Evolutionary conservation across 2,329 filamentous ascomycete genomes (phyloP), one percentile per base, ranked within the genome.

Genomic region (Harringtonia aguacate): DNA sequence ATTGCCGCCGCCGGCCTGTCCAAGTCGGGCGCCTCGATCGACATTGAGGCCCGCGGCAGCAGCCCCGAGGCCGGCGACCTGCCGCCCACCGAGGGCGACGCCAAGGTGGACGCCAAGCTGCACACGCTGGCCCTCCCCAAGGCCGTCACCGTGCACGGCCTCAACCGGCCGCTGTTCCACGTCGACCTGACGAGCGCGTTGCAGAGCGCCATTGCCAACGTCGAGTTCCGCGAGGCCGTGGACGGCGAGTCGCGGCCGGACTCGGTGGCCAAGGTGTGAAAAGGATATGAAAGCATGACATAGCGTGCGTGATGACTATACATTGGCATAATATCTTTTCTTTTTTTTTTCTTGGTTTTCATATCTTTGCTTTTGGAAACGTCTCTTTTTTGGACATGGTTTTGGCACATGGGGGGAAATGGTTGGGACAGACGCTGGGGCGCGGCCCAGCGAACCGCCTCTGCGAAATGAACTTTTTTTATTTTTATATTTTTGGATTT

Each of bases 151-250:
- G 80, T 97, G 15, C 83, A 89, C 52, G 86, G 90, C n/a, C 67
- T 94, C 50, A 92, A 94, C 61, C 69, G 86, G 53, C 90, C 92
- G 5, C 75, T 95, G 53, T 97, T 98, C 75, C 92, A 98, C 59
- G 77, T 95, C 43, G 92, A 97, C 60, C 65, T 97, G 41, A 92
- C 86, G 4, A 88, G 81, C 56, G 92, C 92, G 8, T 64, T 97
- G 53, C 86, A 95, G 62, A 87, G 82, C 54, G 90, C 88, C 3
- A 77, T 95, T 54, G 78, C 81, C 27, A 94, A 94, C 53, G 75
- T 86, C 1, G 77, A 86, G 61, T 72, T 69, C 1, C 64, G 72
- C 42, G 57, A 62, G 8, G 66, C 68, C 39, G 40, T 17, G 8
- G 54, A 45, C 4, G 46, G 35, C 8, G 44, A 34, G 28, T 42